A percentile compares a stretch with the other conserved stretches of the same genome.
These are phyloP conservation scores for Alternaria sp. DNA, from an alignment of 2,329 filamentous ascomycete genomes.

Conservation along the genomic window DNA sequence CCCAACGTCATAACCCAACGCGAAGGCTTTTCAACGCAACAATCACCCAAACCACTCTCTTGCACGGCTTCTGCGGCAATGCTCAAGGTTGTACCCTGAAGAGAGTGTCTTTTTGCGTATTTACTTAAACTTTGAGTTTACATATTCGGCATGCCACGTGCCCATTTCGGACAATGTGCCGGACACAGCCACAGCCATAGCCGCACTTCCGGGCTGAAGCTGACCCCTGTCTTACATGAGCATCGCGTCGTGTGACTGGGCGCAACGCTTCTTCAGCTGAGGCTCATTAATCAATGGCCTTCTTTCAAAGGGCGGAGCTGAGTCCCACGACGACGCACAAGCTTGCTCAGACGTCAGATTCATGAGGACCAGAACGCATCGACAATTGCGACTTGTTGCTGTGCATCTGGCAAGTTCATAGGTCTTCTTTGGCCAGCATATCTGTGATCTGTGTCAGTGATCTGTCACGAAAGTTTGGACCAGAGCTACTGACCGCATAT, in stretches of 20 bases:
- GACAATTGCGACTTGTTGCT: neutral
- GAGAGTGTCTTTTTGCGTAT: neutral
- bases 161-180: constrained; percentile 4
- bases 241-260: constrained; percentile 6
- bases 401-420: constrained; percentile 21
- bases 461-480: neutral
- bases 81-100: neutral
- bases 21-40: neutral
- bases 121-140: neutral
- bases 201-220: constrained; percentile 20
- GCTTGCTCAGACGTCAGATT: neutral
- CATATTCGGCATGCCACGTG: neutral
- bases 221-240: constrained; percentile 15
- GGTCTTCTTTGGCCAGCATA: constrained; percentile 48
- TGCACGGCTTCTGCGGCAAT: neutral
- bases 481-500: constrained; percentile 61
- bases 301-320: neutral
- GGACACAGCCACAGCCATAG: constrained; percentile 39
- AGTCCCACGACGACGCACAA: neutral
- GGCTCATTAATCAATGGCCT: constrained; percentile 18
- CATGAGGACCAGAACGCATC: neutral
- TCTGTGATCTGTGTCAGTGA: constrained; percentile 25
- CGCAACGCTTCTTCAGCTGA: constrained; percentile 9
- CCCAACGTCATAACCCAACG: constrained; percentile 24
- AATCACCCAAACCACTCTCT: neutral